Evolutionary conservation across 2,329 filamentous ascomycete genomes (phyloP).

Genomic region (Zymoseptoria ardabiliae): DNA sequence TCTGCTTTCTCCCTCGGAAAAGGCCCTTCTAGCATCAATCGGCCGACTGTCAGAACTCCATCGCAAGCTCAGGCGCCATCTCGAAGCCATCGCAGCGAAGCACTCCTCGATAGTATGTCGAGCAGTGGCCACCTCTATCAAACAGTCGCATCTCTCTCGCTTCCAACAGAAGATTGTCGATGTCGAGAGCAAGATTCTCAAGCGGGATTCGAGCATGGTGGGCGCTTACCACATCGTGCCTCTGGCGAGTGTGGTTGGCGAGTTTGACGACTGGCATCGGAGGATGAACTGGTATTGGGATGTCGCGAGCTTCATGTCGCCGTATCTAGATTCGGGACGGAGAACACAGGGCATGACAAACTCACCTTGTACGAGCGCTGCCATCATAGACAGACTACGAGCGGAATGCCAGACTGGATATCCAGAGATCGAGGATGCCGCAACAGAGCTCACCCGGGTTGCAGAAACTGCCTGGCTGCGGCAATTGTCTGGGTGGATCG

Average conservation of each 20-base stretch:
- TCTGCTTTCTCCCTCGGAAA: constrained; percentile 67
- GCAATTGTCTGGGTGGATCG: constrained; percentile 80
- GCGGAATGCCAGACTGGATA: constrained; percentile 80
- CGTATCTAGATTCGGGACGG: constrained; percentile 12
- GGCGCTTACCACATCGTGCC: constrained; percentile 92
- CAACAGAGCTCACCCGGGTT: constrained; percentile 62
- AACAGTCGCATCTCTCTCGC: constrained; percentile 63
- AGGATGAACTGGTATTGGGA: constrained; percentile 81
- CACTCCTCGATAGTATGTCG: constrained; percentile 80
- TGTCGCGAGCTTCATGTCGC: constrained; percentile 61
- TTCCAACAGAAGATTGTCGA: constrained; percentile 81
- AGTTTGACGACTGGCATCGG: constrained; percentile 82
- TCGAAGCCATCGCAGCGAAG: constrained; percentile 57
- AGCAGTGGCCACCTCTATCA: constrained; percentile 73
- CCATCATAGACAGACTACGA: constrained; percentile 69
- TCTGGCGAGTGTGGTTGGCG: constrained; percentile 71
- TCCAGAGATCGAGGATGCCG: constrained; percentile 71
- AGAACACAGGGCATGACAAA: not conserved
- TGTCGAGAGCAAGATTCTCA: constrained; percentile 72
- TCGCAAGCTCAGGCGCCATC: constrained; percentile 60
- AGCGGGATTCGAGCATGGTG: constrained; percentile 68
- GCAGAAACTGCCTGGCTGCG: constrained; percentile 89
- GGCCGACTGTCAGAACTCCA: constrained; percentile 74
- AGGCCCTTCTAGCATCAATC: constrained; percentile 69
- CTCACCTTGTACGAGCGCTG: constrained; percentile 38